Base-by-base conservation (phyloP, 2,329 filamentous ascomycete species). In the Fusarium vanettenii region DNA sequence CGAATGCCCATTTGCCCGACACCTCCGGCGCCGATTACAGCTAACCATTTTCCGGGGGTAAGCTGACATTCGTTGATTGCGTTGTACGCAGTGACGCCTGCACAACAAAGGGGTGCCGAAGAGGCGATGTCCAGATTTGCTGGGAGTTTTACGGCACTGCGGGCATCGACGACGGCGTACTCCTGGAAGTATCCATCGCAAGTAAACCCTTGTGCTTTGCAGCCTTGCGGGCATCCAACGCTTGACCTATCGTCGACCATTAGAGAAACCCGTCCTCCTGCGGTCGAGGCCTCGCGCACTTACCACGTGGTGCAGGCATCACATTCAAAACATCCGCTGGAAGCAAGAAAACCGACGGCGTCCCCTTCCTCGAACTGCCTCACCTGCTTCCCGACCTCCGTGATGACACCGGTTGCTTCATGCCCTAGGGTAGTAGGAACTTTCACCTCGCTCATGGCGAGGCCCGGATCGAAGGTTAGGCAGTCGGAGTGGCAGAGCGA, bases 121-220 rank as follows among this genome's bases (percentile, higher is more conserved):
- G 63, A 48, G 29, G 29, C 20, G 14, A 62, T 3, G 22, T 63
- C 27, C 11, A 37, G 25, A 14, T 3, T n/a, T 5, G 7, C 10
- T 6, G 37, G 59, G 20, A 63, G 31, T 16, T 63, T 67, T 7
- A 43, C 29, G 8, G 22, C 35, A 16, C n/a, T 56, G 8, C 22
- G 27, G 22, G 57, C 33, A 16, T 66, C 31, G 18, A 66, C 43
- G 4, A 61, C 25, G 14, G 37, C n/a, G 16, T 61, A 66, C 14
- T 62, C 57, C 29, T 66, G 45, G 22, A 56, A 43, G 27, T 62
- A 66, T 11, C 57, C 45, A 22, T 62, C 14, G 39, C 64, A 37
- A 25, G 22, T 62, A 35, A 62, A 56, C 5, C 64, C 57, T 27
- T 62, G 45, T 25, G 57, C 45, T 35, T 20, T 43, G 9, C 56